These are phyloP conservation scores for Epithemia pelagica DNA, from an alignment of 108 stramenopile species.

Conservation along the genomic window DNA sequence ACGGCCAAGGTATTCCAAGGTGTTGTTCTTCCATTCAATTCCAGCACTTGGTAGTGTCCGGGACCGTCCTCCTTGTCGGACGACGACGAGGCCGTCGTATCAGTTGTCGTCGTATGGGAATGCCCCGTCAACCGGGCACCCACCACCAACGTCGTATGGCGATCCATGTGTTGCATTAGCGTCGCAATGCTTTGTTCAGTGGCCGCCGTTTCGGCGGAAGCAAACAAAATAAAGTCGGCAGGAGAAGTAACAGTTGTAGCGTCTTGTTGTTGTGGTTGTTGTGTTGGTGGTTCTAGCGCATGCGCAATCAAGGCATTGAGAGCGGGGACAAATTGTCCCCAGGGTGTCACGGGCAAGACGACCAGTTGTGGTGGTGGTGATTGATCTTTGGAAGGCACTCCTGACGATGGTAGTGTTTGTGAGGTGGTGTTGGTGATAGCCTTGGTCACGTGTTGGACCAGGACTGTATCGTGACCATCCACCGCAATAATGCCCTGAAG, in stretches of 20 bases:
- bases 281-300: constrained; percentile 33
- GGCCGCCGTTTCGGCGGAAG: constrained; percentile 72
- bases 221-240: constrained; percentile 42
- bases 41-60: neutral
- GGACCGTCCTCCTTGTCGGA: neutral
- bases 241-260: constrained; percentile 3
- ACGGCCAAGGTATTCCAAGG: constrained; percentile 95
- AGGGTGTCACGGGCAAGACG: constrained; percentile 83
- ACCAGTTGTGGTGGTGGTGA: too few relatives aligned
- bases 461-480: neutral
- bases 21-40: constrained; percentile 53
- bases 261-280: constrained; percentile 9
- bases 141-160: constrained; percentile 63
- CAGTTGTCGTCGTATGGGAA: constrained; percentile 21
- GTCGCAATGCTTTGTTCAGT: constrained; percentile 25
- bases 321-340: constrained; percentile 89
- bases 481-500: neutral
- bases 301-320: constrained; percentile 74
- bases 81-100: too few relatives aligned
- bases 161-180: constrained; percentile 36
- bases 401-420: too few relatives aligned
- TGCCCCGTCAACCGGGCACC: constrained; percentile 87
- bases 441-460: neutral
- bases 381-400: too few relatives aligned
- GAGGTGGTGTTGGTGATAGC: neutral